Evolutionary conservation across 768 basidiomycete genomes (phyloP), one percentile per base, ranked within the genome.

Genomic region (Kwoniella sp.): DNA sequence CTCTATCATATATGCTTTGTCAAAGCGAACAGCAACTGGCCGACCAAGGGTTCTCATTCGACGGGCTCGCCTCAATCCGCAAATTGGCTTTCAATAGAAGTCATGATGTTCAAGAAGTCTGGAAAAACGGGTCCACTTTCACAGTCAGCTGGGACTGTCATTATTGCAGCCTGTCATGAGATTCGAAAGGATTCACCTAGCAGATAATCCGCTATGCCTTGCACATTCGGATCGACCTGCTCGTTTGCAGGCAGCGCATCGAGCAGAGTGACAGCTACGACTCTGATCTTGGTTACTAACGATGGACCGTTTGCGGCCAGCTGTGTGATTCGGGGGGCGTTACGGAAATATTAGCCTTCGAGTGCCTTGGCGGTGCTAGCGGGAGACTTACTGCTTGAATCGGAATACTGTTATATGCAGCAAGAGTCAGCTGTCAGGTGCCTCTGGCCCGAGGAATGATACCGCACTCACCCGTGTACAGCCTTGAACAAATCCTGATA

Each of bases 31-130:
- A n/a, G n/a, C n/a, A n/a, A n/a, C n/a, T n/a, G n/a, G n/a, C n/a
- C n/a, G n/a, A n/a, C n/a, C n/a, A n/a, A n/a, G n/a, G n/a, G n/a
- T n/a, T n/a, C n/a, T n/a, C n/a, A n/a, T n/a, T n/a, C n/a, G n/a
- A n/a, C n/a, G n/a, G n/a, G n/a, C n/a, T 45, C 3, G 41, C 41
- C 34, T 41, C 30, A 72, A 58, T 72, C 71, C 12, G 67, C 65
- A 53, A 72, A 72, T 55, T 72, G 67, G 38, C 65, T 69, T 34
- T 72, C 71, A 23, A 72, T 72, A 23, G 57, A 63, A n/a, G 67
- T 72, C 71, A 72, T 72, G 50, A 72, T 72, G 38, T 69, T 72
- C 55, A 72, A 47, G 50, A 72, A 72, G 51, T 72, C 71, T 71
- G 41, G 3, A 2, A 1, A 1, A n/a, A 17, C 38, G 28, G n/a